phyloP scores from a whole-genome alignment of 2,329 filamentous ascomycete species.

The Macrophomina phaseolina region DNA sequence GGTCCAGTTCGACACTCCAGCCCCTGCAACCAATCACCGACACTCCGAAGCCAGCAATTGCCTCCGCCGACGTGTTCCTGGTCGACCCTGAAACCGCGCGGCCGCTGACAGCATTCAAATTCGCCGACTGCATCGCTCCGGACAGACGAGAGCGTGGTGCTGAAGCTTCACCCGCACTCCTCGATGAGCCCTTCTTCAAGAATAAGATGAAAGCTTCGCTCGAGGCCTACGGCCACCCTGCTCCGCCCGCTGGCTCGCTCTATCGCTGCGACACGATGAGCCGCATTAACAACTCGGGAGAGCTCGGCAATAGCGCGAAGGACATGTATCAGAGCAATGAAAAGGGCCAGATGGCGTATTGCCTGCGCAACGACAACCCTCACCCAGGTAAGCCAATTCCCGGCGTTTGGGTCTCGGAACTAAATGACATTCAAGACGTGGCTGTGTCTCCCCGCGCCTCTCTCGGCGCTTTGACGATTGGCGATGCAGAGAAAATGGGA shows the following conservation, averaged over 20 bases:
- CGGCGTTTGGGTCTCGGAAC: background rate
- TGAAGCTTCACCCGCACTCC: background rate
- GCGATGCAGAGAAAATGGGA: background rate
- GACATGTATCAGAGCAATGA: conserved; percentile 22
- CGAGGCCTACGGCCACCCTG: conserved; percentile 2
- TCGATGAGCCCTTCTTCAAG: conserved; percentile 6
- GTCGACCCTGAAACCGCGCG: conserved; percentile 4
- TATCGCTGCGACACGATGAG: conserved; percentile 21
- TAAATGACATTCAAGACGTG: background rate
- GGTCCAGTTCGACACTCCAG: conserved; percentile 6
- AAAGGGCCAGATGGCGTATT: conserved; percentile 21
- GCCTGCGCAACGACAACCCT: background rate
- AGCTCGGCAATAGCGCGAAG: conserved; percentile 1
- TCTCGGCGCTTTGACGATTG: background rate
- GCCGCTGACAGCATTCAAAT: background rate
- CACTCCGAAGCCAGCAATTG: conserved; percentile 1
- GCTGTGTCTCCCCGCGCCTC: background rate
- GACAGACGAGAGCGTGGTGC: background rate
- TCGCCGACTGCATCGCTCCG: conserved; percentile 1
- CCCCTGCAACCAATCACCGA: conserved; percentile 24
- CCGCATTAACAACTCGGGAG: conserved; percentile 2
- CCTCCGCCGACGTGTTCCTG: conserved; percentile 10
- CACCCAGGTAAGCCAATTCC: background rate
- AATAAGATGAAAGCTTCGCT: background rate
- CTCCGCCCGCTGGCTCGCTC: conserved; percentile 1